A percentile compares a stretch with the other conserved stretches of the same genome.
Evolutionary conservation across 2,329 filamentous ascomycete species (phyloP).

Genomic region (Calonectria pteridis): DNA sequence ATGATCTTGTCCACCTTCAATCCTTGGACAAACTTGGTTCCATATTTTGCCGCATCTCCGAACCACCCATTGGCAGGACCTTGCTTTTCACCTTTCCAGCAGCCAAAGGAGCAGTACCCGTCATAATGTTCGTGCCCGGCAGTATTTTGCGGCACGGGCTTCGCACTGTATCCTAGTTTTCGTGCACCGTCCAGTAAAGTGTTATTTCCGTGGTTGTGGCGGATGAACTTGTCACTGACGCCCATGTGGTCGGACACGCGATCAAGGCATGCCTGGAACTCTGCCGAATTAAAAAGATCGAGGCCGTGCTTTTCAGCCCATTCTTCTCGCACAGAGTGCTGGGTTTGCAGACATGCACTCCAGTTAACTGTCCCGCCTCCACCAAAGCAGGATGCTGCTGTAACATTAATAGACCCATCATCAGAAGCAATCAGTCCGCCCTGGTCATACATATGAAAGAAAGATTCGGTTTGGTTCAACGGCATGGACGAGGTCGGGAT

Average conservation of each 20-base stretch:
- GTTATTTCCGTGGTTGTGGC: conserved; percentile 76
- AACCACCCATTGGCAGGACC: conserved; percentile 80
- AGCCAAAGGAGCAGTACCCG: conserved; percentile 66
- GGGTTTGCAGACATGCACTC: conserved; percentile 71
- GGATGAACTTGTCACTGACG: conserved; percentile 70
- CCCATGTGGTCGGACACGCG: conserved; percentile 82
- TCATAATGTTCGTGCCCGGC: conserved; percentile 75
- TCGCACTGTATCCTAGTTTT: conserved; percentile 76
- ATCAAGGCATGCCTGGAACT: conserved; percentile 79
- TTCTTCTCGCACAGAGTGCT: conserved; percentile 78
- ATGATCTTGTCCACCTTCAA: conserved; percentile 75
- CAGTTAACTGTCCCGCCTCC: conserved; percentile 87
- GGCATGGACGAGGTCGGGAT: conserved; percentile 75
- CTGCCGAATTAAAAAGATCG: conserved; percentile 76
- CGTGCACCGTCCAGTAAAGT: conserved; percentile 77
- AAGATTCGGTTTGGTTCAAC: conserved; percentile 58
- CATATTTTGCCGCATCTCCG: conserved; percentile 77
- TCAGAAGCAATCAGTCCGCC: background rate
- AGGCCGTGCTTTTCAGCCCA: conserved; percentile 75
- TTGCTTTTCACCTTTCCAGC: conserved; percentile 75
- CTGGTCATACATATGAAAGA: conserved; percentile 18
- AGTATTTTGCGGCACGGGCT: conserved; percentile 80
- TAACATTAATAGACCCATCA: conserved; percentile 67
- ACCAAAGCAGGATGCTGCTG: conserved; percentile 79
- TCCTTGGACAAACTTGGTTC: conserved; percentile 82